Evolutionary conservation across 1,284 basidiomycete species (phyloP).

Genomic region (Boletus nobilissimus): DNA sequence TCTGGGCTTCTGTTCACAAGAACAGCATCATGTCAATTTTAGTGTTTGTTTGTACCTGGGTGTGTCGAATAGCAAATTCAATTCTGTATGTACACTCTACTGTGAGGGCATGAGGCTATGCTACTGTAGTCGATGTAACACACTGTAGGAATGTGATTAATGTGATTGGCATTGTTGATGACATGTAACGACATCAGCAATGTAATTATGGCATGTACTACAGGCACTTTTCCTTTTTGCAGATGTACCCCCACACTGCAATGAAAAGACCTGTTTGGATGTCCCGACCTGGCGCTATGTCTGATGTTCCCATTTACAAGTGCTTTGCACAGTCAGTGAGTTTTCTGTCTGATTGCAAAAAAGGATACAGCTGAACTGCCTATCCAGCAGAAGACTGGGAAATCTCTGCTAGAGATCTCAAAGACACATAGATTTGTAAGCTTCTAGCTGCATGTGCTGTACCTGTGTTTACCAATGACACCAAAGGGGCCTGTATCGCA

Average conservation of each 20-base stretch:
- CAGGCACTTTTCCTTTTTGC: too few species aligned
- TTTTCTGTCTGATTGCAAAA: neutral
- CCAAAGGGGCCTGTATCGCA: neutral
- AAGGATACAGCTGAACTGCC: neutral
- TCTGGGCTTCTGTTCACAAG: too few species aligned
- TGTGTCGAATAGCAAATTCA: too few species aligned
- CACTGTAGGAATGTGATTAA: too few species aligned
- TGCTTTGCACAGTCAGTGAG: slow-evolving; percentile 26
- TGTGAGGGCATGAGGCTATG: too few species aligned
- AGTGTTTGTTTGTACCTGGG: too few species aligned
- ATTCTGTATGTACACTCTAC: too few species aligned
- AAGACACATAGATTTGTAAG: slow-evolving; percentile 12
- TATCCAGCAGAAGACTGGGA: slow-evolving; percentile 23
- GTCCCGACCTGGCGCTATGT: neutral
- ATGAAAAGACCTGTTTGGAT: neutral
- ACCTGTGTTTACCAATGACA: neutral
- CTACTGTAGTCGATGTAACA: too few species aligned
- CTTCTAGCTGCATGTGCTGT: neutral
- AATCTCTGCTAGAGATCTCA: slow-evolving; percentile 6
- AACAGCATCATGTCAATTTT: too few species aligned
- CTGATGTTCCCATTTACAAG: slow-evolving; percentile 27
- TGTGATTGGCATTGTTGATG: too few species aligned
- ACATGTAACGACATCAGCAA: too few species aligned
- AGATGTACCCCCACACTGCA: neutral
- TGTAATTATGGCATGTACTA: too few species aligned